A percentile compares a stretch with the other conserved stretches of the same genome.
phyloP scores from a whole-genome alignment of 2,329 filamentous ascomycete genomes.

The Phaeomoniella chlamydospora region DNA sequence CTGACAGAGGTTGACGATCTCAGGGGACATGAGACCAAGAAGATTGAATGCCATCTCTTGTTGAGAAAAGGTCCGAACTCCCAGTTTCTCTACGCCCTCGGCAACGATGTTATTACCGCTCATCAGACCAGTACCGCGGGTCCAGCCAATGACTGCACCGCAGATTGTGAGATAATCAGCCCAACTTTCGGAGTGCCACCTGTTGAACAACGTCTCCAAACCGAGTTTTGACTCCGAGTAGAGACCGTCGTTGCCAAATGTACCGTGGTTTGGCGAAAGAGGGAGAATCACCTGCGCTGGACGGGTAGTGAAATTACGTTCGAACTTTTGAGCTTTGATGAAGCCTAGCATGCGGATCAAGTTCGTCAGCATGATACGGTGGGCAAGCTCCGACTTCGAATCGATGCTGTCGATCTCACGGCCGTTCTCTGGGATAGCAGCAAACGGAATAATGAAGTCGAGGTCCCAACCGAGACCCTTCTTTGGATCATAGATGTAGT shows the following conservation, averaged over 20 bases:
- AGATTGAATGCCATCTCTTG: slow-evolving; percentile 99
- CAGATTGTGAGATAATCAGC: slow-evolving; percentile 95
- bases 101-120: slow-evolving; percentile 94
- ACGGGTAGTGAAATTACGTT: slow-evolving; percentile 80
- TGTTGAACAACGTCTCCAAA: slow-evolving; percentile 93
- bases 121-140: slow-evolving; percentile 95
- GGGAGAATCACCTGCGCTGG: slow-evolving; percentile 94
- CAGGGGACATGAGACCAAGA: slow-evolving; percentile 85
- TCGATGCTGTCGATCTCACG: slow-evolving; percentile 95
- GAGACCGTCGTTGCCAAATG: slow-evolving; percentile 92
- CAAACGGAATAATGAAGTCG: slow-evolving; percentile 90
- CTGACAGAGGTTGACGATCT: slow-evolving; percentile 91
- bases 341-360: slow-evolving; percentile 77
- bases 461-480: slow-evolving; percentile 96
- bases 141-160: slow-evolving; percentile 97
- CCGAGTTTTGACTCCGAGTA: slow-evolving; percentile 98
- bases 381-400: slow-evolving; percentile 92
- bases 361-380: slow-evolving; percentile 98
- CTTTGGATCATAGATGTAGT: slow-evolving; percentile 96
- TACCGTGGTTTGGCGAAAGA: slow-evolving; percentile 94
- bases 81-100: slow-evolving; percentile 89
- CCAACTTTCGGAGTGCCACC: slow-evolving; percentile 97
- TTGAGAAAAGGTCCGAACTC: slow-evolving; percentile 95
- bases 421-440: slow-evolving; percentile 93
- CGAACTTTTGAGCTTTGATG: slow-evolving; percentile 81